Base-by-base conservation (phyloP, 768 basidiomycete genomes). In the Boletus coccyginus region DNA sequence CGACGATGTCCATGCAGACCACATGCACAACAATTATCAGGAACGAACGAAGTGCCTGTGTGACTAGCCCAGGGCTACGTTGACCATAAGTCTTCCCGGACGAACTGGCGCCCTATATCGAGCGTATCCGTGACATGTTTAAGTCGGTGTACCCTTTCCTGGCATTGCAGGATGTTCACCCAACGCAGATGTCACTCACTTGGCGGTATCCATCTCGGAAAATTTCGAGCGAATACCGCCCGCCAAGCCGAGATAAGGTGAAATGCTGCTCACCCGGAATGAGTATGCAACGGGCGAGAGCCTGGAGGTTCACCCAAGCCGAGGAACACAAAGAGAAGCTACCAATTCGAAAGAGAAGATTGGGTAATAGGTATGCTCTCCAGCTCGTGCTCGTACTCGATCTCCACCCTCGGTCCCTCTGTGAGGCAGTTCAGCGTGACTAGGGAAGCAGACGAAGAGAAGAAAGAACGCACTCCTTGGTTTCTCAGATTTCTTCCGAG, bases 301-400 rank as follows among this genome's bases (percentile, higher is more conserved):
- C 4, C 38, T 21, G 12, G 40, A 29, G 21, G 45, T 24, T 27
- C 36, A 43, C 45, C 40, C 33, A 24, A 19, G 21, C 27, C 41
- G 36, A 48, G n/a, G 27, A 21, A 41, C 47, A 48, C 32, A 27
- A 54, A 6, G 44, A 53, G 44, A 53, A n/a, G 42, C 64, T 79
- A 85, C 83, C 83, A 84, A 61, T 77, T 79, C 42, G 80, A 76
- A 59, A 83, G 68, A 14, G 74, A 74, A 41, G 80, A 80, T 61
- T 78, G 80, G 38, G 77, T 77, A 44, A 85, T 72, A 41, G 82
- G 82, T 50, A 83, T 69, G 60, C 79, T 86, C 67, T 88, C 92
- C 72, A 89, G 78, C 75, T 97, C 95, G 70, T 92, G 85, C 72
- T 98, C 95, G 84, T 97, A 97, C 73, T 98, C 96, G 65, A 98